Conservation (phyloP, 2,329 filamentous ascomycete genomes). For the Exophiala sideris region DNA sequence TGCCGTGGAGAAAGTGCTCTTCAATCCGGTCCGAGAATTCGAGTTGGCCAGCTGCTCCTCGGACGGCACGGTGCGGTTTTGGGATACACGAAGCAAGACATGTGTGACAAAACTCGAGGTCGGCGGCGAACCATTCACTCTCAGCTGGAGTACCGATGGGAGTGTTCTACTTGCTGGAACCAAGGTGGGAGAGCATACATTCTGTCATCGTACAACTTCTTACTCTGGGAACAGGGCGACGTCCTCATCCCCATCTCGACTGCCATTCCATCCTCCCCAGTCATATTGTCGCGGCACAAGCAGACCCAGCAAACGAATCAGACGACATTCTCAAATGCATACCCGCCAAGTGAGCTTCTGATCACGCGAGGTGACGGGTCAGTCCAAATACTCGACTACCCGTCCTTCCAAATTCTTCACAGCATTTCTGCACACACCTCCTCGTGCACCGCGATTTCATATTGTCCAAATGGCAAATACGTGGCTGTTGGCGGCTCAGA, state of each 20-base stretch:
- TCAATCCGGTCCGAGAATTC: conserved; percentile 49
- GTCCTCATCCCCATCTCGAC: conserved; percentile 46
- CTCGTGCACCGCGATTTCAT: conserved; percentile 45
- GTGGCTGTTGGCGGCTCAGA: conserved; percentile 49
- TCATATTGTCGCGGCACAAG: conserved; percentile 40
- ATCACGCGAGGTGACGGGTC: conserved; percentile 54
- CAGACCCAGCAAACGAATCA: conserved; percentile 49
- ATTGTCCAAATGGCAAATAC: conserved; percentile 47
- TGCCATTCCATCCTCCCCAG: conserved; percentile 38
- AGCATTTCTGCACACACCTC: conserved; percentile 49
- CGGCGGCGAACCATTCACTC: conserved; percentile 49
- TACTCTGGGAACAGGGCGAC: conserved; percentile 39
- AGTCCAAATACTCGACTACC: conserved; percentile 47
- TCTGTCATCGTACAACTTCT: neutral
- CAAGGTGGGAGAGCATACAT: conserved; percentile 37
- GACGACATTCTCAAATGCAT: conserved; percentile 46
- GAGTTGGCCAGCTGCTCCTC: conserved; percentile 49
- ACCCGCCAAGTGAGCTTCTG: conserved; percentile 43
- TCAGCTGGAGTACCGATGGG: conserved; percentile 49
- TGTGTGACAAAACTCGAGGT: conserved; percentile 47
- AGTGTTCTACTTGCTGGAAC: conserved; percentile 45
- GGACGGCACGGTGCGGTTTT: conserved; percentile 50
- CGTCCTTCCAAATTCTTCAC: conserved; percentile 43
- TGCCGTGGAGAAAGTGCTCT: conserved; percentile 48
- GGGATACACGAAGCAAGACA: conserved; percentile 49